Evolutionary conservation across 371 early-diverging fungal genomes (phyloP).

Genomic region (Mucor irregularis): DNA sequence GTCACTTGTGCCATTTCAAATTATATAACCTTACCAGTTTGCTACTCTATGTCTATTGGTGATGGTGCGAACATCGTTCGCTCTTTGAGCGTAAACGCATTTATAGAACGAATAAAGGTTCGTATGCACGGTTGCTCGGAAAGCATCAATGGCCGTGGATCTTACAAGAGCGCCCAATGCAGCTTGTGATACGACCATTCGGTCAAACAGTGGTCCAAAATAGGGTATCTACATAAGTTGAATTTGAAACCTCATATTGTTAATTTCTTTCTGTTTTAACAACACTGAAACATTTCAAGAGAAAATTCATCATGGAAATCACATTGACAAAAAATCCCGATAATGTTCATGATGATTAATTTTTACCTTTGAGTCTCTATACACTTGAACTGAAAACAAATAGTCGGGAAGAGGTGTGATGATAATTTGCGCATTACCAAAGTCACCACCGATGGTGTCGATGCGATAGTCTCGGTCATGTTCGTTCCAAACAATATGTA

Average conservation of each 20-base stretch:
- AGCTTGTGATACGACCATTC: slow-evolving; percentile 77
- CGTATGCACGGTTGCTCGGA: slow-evolving; percentile 55
- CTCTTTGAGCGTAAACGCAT: slow-evolving; percentile 54
- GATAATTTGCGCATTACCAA: slow-evolving; percentile 93
- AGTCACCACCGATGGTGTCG: slow-evolving; percentile 94
- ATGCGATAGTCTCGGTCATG: slow-evolving; percentile 80
- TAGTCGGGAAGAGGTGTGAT: slow-evolving; percentile 77
- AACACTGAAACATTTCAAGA: no score
- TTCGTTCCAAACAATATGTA: slow-evolving; percentile 97
- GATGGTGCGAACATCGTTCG: slow-evolving; percentile 61
- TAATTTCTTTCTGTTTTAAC: no score
- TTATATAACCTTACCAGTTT: slow-evolving; percentile 43
- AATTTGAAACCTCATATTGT: background rate
- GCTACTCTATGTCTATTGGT: slow-evolving; percentile 59
- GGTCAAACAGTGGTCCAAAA: slow-evolving; percentile 87
- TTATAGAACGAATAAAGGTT: slow-evolving; percentile 46
- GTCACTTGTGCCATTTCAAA: no score
- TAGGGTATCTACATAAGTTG: slow-evolving; percentile 57
- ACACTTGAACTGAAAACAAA: slow-evolving; percentile 72
- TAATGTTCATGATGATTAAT: no score
- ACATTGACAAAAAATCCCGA: no score
- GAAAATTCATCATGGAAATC: no score
- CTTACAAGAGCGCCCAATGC: slow-evolving; percentile 83
- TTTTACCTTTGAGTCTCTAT: slow-evolving; percentile 78
- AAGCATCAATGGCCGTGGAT: slow-evolving; percentile 80